phyloP scores from a whole-genome alignment of 495 filamentous ascomycete species.

The Immersiella caudata region DNA sequence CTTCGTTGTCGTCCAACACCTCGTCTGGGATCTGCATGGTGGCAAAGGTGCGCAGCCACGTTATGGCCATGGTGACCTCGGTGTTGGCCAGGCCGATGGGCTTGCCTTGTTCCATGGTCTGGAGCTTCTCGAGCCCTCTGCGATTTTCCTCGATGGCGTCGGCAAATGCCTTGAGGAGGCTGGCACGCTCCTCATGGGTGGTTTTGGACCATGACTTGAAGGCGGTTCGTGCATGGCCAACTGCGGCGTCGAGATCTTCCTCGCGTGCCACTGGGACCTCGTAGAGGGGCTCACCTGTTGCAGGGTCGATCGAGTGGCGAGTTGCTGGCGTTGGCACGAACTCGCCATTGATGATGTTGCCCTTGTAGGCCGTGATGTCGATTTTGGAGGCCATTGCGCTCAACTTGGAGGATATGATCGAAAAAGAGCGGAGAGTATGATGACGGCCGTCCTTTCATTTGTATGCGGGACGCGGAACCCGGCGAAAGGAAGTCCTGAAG shows the following conservation, averaged over 20 bases:
- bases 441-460: no score
- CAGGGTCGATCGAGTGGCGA: slow-evolving; percentile 44
- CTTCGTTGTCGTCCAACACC: slow-evolving; percentile 48
- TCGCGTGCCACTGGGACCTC: slow-evolving; percentile 41
- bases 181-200: slow-evolving; percentile 48
- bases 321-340: background rate
- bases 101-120: slow-evolving; percentile 32
- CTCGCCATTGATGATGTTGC: slow-evolving; percentile 19
- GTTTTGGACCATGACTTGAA: slow-evolving; percentile 45
- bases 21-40: slow-evolving; percentile 20
- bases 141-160: slow-evolving; percentile 38
- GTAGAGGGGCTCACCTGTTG: slow-evolving; percentile 44
- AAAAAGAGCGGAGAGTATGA: no score
- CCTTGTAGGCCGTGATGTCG: background rate
- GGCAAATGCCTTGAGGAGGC: slow-evolving; percentile 53
- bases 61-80: slow-evolving; percentile 36
- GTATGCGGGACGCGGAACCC: no score
- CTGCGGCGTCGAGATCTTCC: slow-evolving; percentile 50
- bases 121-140: slow-evolving; percentile 35
- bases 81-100: background rate
- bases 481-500: no score
- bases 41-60: slow-evolving; percentile 7
- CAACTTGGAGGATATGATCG: no score
- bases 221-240: slow-evolving; percentile 44
- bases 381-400: background rate